Percentiles rank a stretch among this genome's conserved stretches.
These are phyloP conservation scores for Oryza brachyantha DNA, from an alignment of 176 grass and related monocot genomes.

Conservation along the genomic window DNA sequence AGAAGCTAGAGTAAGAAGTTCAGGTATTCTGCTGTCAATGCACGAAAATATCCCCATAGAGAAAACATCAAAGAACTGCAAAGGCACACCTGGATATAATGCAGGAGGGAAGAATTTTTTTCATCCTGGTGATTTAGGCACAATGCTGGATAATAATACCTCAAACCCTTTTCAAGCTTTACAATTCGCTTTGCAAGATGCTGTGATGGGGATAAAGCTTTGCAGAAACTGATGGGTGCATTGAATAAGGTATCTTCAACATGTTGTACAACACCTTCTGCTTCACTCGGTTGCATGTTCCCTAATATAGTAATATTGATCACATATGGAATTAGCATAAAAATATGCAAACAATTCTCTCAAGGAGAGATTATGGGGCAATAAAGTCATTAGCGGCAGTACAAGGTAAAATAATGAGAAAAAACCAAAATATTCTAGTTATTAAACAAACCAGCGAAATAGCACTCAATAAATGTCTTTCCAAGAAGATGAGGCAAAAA, in stretches of 20 bases:
- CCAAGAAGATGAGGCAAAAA: conserved; percentile 67
- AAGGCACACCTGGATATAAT: conserved; percentile 82
- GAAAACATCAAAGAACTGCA: background rate
- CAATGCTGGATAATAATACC: conserved; percentile 54
- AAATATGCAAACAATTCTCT: conserved; percentile 1
- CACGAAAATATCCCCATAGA: background rate
- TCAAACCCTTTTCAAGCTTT: conserved; percentile 79
- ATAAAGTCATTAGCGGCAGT: background rate
- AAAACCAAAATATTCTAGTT: conserved; percentile 3
- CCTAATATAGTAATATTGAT: conserved; percentile 36
- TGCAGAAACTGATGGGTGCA: conserved; percentile 35
- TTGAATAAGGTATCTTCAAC: conserved; percentile 66
- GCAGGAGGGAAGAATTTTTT: conserved; percentile 91
- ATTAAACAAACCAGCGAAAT: conserved; percentile 67
- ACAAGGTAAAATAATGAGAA: conserved; percentile 7
- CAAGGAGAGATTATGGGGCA: background rate
- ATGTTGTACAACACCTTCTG: conserved; percentile 46
- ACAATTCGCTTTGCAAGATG: conserved; percentile 72
- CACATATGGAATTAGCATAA: conserved; percentile 1
- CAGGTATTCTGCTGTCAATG: background rate
- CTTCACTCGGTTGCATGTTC: conserved; percentile 64
- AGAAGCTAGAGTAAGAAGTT: background rate
- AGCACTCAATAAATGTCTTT: conserved; percentile 79
- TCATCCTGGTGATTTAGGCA: conserved; percentile 73
- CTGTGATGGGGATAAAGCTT: conserved; percentile 60